These are phyloP conservation scores for Sugiyamaella mastotermitis DNA, from an alignment of 805 yeast genomes.

Conservation along the genomic window DNA sequence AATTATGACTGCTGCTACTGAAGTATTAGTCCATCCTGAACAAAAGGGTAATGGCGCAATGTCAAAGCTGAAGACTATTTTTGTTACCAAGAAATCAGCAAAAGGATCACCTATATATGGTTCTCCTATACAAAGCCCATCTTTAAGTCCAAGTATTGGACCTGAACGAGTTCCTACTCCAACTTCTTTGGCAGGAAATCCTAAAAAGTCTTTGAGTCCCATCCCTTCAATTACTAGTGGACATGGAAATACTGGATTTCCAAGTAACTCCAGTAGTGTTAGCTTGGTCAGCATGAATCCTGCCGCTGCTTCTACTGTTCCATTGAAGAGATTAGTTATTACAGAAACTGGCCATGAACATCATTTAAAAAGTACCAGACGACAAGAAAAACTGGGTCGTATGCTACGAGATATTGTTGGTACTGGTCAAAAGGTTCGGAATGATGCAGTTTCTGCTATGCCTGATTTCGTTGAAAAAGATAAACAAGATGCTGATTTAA, in stretches of 20 bases:
- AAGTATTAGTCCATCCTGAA: too few species aligned
- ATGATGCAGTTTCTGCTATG: constrained; percentile 24
- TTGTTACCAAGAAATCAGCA: constrained; percentile 7
- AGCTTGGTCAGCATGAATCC: too few species aligned
- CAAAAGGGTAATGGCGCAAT: too few species aligned
- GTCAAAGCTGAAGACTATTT: constrained; percentile 15
- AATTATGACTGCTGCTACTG: too few species aligned
- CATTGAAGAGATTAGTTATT: constrained; percentile 20
- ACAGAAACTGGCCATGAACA: constrained; percentile 74
- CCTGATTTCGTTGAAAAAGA: constrained; percentile 17
- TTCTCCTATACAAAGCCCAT: background rate
- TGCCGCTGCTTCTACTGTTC: background rate
- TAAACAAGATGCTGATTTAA: constrained; percentile 20
- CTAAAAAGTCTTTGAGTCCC: too few species aligned
- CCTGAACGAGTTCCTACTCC: constrained; percentile 4
- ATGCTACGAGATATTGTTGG: constrained; percentile 52
- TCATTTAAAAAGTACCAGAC: constrained; percentile 56
- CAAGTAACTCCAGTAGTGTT: too few species aligned
- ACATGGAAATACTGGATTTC: too few species aligned
- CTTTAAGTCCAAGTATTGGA: constrained; percentile 2
- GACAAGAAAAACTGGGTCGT: constrained; percentile 36
- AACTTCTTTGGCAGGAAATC: too few species aligned
- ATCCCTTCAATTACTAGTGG: too few species aligned
- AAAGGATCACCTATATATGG: too few species aligned
- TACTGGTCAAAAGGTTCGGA: constrained; percentile 35